Conservation (phyloP, 805 yeast genomes). For the Millerago galiae region DNA sequence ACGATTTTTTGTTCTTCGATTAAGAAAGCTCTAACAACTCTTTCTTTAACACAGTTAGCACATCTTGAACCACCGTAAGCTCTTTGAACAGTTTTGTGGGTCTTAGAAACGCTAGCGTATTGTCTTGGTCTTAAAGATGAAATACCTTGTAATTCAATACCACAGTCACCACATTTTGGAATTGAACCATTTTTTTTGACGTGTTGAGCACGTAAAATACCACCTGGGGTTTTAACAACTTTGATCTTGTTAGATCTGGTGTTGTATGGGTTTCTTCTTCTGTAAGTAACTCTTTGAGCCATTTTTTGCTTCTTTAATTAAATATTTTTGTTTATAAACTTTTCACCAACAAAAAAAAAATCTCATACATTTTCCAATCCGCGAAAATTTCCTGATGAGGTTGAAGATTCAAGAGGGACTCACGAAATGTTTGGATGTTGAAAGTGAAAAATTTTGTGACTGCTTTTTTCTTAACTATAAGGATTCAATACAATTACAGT, state of each 20-base stretch:
- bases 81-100: slow-evolving; percentile 98
- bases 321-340: background rate
- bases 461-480: slow-evolving; percentile 6
- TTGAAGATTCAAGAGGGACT: background rate
- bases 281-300: slow-evolving; percentile 99
- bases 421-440: slow-evolving; percentile 2
- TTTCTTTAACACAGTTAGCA: slow-evolving; percentile 98
- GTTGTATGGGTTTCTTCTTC: slow-evolving; percentile 99
- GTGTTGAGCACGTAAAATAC: slow-evolving; percentile 96
- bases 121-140: slow-evolving; percentile 97
- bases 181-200: slow-evolving; percentile 80
- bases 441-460: slow-evolving; percentile 5
- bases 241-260: slow-evolving; percentile 99
- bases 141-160: slow-evolving; percentile 75
- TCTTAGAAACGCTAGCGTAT: slow-evolving; percentile 91
- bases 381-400: background rate
- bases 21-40: slow-evolving; percentile 98
- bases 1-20: slow-evolving; percentile 99
- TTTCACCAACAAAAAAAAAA: background rate
- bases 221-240: slow-evolving; percentile 99
- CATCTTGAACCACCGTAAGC: slow-evolving; percentile 99
- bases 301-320: slow-evolving; percentile 36
- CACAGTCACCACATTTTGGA: slow-evolving; percentile 83
- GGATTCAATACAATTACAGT: background rate
- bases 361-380: background rate